Percentiles rank a stretch among this genome's conserved stretches.
Evolutionary conservation across 495 filamentous ascomycete genomes (phyloP).

Genomic region (Pseudoneurospora amorphoporcata): DNA sequence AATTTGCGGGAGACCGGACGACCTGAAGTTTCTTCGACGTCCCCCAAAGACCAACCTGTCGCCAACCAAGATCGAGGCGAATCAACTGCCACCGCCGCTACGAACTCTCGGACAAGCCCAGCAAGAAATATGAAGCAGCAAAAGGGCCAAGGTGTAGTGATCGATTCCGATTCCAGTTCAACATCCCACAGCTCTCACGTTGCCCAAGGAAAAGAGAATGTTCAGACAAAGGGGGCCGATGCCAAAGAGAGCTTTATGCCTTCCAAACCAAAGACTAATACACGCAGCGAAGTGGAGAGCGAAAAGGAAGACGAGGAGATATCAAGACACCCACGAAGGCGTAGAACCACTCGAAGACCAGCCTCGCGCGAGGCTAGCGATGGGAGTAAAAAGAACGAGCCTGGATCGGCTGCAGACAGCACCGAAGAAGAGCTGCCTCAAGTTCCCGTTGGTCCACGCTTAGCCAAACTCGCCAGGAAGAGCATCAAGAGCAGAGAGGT

Average conservation of each 20-base stretch:
- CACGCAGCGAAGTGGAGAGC: neutral
- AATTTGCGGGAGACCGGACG: neutral
- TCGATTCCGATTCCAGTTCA: neutral
- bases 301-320: neutral
- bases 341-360: neutral
- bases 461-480: slow-evolving; percentile 29
- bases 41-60: neutral
- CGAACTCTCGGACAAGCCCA: neutral
- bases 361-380: neutral
- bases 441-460: slow-evolving; percentile 14
- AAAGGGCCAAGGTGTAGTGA: neutral
- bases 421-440: slow-evolving; percentile 10
- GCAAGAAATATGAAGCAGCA: neutral
- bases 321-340: neutral
- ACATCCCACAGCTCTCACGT: neutral
- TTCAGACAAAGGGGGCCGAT: neutral
- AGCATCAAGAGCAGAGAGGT: slow-evolving; percentile 34
- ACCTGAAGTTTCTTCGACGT: neutral
- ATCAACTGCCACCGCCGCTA: neutral
- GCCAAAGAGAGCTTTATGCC: neutral
- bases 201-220: neutral
- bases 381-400: neutral
- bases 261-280: neutral
- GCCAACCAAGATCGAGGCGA: neutral
- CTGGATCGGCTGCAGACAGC: neutral